These are phyloP conservation scores for Flaveria brownii DNA, from an alignment of 129 eudicot genomes.

Conservation along the genomic window DNA sequence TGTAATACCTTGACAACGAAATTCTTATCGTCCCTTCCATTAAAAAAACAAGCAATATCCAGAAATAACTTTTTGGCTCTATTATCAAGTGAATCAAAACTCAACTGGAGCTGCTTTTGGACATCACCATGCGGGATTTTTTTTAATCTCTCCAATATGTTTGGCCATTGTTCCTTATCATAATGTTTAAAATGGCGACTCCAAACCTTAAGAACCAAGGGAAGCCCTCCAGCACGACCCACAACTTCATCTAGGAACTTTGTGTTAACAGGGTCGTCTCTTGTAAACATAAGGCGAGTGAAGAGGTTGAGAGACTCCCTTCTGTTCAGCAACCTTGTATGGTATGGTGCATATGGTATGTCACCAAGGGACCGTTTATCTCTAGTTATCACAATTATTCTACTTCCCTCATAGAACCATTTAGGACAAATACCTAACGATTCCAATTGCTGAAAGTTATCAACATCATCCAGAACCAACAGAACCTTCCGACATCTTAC, in stretches of 20 bases:
- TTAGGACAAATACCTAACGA: conserved; percentile 3
- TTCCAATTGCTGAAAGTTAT: conserved; percentile 27
- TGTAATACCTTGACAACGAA: conserved; percentile 15
- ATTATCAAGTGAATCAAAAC: conserved; percentile 30
- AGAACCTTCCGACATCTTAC: conserved; percentile 15
- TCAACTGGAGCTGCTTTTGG: conserved; percentile 17
- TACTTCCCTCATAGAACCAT: conserved; percentile 24
- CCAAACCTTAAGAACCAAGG: conserved; percentile 35
- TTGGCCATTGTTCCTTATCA: conserved; percentile 21
- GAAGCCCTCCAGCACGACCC: conserved; percentile 24
- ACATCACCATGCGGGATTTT: conserved; percentile 25
- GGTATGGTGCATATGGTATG: neutral
- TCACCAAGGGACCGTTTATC: neutral
- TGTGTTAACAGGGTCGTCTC: neutral
- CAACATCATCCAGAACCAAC: conserved; percentile 33
- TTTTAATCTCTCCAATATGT: conserved; percentile 18
- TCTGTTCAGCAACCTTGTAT: neutral
- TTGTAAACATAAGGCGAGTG: conserved; percentile 12
- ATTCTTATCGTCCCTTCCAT: conserved; percentile 7
- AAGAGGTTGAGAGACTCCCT: conserved; percentile 33
- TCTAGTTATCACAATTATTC: conserved; percentile 37
- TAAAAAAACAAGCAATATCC: conserved; percentile 32
- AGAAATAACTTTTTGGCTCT: conserved; percentile 26
- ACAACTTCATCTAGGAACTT: conserved; percentile 12
- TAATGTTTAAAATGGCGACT: conserved; percentile 16